Conservation (phyloP, 371 early-diverging fungal genomes). For the Mortierella sp. region DNA sequence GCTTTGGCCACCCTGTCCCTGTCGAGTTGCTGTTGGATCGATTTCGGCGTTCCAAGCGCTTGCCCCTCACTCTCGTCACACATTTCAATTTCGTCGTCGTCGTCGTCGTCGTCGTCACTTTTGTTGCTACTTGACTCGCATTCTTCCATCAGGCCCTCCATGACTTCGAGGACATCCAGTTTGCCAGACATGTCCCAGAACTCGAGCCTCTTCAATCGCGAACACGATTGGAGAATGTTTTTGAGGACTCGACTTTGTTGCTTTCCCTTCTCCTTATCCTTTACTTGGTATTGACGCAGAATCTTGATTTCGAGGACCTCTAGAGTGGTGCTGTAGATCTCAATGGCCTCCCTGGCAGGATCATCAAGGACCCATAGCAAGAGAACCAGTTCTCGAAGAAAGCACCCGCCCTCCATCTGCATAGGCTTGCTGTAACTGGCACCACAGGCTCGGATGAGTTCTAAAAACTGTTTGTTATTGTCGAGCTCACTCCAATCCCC, state of each 20-base stretch:
- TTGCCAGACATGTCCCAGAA: not conserved
- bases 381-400: slow-evolving; percentile 5
- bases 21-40: no score
- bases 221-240: not conserved
- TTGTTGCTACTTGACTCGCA: no score
- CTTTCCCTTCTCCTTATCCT: not conserved
- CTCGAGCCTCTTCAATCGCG: not conserved
- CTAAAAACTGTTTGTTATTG: slow-evolving; percentile 2
- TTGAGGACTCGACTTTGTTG: slow-evolving; percentile 2
- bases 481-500: not conserved
- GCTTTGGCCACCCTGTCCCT: no score
- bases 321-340: not conserved
- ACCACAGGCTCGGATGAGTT: slow-evolving; percentile 6
- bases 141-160: slow-evolving; percentile 8
- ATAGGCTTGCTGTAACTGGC: no score
- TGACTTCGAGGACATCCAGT: not conserved
- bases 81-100: not conserved
- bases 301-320: slow-evolving; percentile 12
- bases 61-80: no score
- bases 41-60: no score
- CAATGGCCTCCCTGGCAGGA: slow-evolving; percentile 4
- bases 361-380: slow-evolving; percentile 2
- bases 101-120: not conserved
- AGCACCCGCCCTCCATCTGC: not conserved
- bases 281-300: not conserved